phyloP scores from a whole-genome alignment of 176 grass and related monocot species.

The Tillandsia leiboldiana region DNA sequence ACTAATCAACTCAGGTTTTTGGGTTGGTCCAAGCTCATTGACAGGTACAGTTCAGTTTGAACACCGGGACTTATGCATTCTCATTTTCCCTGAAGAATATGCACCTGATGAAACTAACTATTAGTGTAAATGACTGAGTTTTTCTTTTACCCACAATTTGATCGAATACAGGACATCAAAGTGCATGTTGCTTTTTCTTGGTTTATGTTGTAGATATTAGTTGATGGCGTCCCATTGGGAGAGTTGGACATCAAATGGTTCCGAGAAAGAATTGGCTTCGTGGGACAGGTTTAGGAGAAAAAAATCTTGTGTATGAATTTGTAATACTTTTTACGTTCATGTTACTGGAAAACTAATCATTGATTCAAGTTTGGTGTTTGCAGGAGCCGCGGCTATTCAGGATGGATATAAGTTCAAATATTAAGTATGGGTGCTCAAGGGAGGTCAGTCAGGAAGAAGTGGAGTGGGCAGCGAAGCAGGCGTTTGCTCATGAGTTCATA shows the following conservation, averaged over 20 bases:
- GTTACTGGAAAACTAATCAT: background rate
- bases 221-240: constrained; percentile 63
- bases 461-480: constrained; percentile 79
- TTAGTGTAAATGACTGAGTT: background rate
- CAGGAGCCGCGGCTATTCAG: constrained; percentile 90
- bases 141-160: background rate
- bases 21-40: no score
- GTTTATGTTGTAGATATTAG: constrained; percentile 48
- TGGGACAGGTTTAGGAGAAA: constrained; percentile 51
- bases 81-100: background rate
- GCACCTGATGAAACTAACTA: background rate
- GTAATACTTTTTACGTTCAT: background rate
- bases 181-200: constrained; percentile 3
- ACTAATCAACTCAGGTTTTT: no score
- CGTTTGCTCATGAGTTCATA: constrained; percentile 84
- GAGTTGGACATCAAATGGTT: constrained; percentile 88
- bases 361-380: constrained; percentile 13
- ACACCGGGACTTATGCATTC: background rate
- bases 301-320: background rate
- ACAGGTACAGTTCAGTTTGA: no score
- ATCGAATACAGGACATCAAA: background rate
- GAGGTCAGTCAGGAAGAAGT: constrained; percentile 77
- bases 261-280: constrained; percentile 88
- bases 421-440: constrained; percentile 79
- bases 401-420: constrained; percentile 84